Evolutionary conservation across 1,284 basidiomycete species (phyloP), one percentile per base, ranked within the genome.

Genomic region (Ceratobasidium theobromae): DNA sequence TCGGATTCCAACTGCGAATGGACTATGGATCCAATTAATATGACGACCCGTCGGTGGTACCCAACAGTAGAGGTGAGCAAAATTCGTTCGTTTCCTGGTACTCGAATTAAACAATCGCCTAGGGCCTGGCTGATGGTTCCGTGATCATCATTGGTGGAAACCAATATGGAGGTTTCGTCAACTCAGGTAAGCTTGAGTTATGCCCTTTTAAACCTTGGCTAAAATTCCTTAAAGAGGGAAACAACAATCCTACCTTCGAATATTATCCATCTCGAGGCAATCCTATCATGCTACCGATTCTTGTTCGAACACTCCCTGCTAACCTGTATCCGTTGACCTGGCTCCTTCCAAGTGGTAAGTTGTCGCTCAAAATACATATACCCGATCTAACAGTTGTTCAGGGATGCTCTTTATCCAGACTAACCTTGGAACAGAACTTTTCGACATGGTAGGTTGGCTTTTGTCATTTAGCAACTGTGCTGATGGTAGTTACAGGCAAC

Each of bases 291-390:
- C 87, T 96, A 80, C 78, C 89, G 64, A 90, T 97, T 78, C 83
- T 97, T 78, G 77, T 84, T 68, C 81, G 84, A 45, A 93, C 94
- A 0, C 89, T 91, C 40, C 94, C 94, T 54, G 83, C 95, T 72
- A 98, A 98, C 77, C 82, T 94, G 4, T 98, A 95, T 72, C 85
- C 93, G 0, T 86, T 93, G 71, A 86, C 89, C 0, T 96, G 84
- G 84, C 82, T 95, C 57, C 83, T 97, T 79, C 85, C 91, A 1
- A 91, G 89, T 0, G 93, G 93, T 55, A 86, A 86, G 58, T 33
- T 6, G 12, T 52, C 49, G 27, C 33, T 11, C 33, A 6, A 2
- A 16, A 27, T 9, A 1, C 1, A 5, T 40, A 48, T 35, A 18
- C n/a, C 16, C 12, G 45, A 18, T 40, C 45, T 60, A 4, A 62